Base-by-base conservation (phyloP, 192 early-diverging fungal species). In the Coemansia sp. region DNA sequence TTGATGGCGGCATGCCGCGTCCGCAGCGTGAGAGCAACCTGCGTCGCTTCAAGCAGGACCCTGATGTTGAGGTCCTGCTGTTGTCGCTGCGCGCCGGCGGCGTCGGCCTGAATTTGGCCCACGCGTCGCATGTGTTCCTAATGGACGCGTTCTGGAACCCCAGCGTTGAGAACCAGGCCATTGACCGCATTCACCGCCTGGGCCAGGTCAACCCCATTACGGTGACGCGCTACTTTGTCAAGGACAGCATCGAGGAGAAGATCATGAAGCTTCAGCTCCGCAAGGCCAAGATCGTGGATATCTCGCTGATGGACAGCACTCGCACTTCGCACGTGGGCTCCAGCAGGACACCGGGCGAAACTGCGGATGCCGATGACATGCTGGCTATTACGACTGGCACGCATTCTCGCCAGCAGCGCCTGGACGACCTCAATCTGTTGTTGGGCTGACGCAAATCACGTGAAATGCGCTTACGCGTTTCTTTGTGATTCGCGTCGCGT, bases 81-180 rank as follows among this genome's bases (percentile, higher is more conserved):
- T 82, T 91, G 15, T 87, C 86, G 62, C 74, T 93, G 58, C 67
- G 74, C 3, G 92, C 90, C 3, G 85, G 92, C 57, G 83, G 84
- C n/a, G 80, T 88, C 35, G 89, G 90, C 2, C 76, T 93, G 52
- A 93, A 92, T 55, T 71, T 93, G 65, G 90, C 89, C 1, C 82
- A 84, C n/a, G 92, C 92, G 2, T 86, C 72, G 47, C 82, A 86
- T 7, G 89, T 91, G 23, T 84, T 86, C 32, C 65, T 92, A 69
- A 82, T 90, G 82, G 91, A 90, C 59, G 88, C 88, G 11, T 90
- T 87, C 79, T 91, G 89, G 91, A 93, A 91, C 64, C 88, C 84
- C 57, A 87, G 87, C 19, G 85, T 90, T 17, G 89, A 93, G 73
- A 66, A 84, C 17, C 90, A 93, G 74, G 92, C 92, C 0, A 88